A percentile compares a stretch with the other conserved stretches of the same genome.
phyloP scores from a whole-genome alignment of 2,329 filamentous ascomycete genomes.

The Diaporthe nobilis region DNA sequence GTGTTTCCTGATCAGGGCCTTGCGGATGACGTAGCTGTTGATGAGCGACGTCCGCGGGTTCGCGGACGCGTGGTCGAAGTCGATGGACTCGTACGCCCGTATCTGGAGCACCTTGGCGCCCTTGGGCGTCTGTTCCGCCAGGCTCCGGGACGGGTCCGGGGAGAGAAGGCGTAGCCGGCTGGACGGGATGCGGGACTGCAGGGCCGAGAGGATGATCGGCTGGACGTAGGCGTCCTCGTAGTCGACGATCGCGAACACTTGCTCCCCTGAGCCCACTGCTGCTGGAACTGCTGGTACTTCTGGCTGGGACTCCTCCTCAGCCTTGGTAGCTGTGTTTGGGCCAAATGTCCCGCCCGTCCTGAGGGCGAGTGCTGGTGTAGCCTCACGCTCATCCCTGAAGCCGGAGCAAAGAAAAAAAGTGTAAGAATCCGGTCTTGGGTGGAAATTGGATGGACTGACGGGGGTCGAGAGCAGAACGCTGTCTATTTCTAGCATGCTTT shows the following conservation, averaged over 20 bases:
- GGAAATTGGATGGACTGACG: constrained; percentile 37
- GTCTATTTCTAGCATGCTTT: constrained; percentile 45
- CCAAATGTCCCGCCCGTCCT: constrained; percentile 38
- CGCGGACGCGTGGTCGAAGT: constrained; percentile 81
- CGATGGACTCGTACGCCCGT: constrained; percentile 86
- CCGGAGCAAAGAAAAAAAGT: constrained; percentile 37
- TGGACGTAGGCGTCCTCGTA: constrained; percentile 94
- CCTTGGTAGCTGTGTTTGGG: constrained; percentile 43
- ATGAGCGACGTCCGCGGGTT: constrained; percentile 75
- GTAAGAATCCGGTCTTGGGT: constrained; percentile 54
- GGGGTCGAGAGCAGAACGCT: constrained; percentile 44
- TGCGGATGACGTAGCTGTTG: constrained; percentile 95
- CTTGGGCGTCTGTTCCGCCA: constrained; percentile 52
- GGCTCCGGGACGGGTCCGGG: constrained; percentile 51
- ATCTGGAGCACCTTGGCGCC: constrained; percentile 78
- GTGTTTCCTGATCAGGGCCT: constrained; percentile 96
- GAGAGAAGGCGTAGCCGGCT: constrained; percentile 69
- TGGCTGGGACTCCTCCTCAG: constrained; percentile 39
- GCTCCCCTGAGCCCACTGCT: constrained; percentile 39
- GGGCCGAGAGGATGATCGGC: constrained; percentile 82
- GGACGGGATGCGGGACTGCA: constrained; percentile 72
- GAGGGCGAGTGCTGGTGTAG: constrained; percentile 39
- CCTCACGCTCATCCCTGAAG: constrained; percentile 40
- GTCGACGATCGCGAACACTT: constrained; percentile 74
- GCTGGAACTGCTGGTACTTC: not conserved